Percentiles rank a stretch among this genome's conserved stretches.
Conservation (phyloP, 202 grass and related monocot species). For the Hordeum pubiflorum region DNA sequence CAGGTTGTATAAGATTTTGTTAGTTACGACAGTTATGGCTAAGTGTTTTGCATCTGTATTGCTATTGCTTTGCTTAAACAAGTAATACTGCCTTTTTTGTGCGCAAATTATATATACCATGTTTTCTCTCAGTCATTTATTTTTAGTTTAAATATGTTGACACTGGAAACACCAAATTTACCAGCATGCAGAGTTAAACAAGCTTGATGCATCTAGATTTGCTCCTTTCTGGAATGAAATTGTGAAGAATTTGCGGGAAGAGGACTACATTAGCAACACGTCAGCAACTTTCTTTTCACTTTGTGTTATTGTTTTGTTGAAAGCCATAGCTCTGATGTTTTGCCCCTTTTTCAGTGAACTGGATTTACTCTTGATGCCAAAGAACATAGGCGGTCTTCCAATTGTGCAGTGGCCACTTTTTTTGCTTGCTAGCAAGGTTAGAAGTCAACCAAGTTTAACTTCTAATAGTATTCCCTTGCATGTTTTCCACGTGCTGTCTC, state of each 20-base stretch:
- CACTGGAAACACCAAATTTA: constrained; percentile 20
- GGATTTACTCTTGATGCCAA: constrained; percentile 81
- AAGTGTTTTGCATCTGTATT: background rate
- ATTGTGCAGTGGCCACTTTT: constrained; percentile 97
- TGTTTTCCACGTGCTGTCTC: background rate
- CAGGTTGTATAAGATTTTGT: background rate
- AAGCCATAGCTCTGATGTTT: background rate
- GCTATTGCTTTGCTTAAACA: background rate
- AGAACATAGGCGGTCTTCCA: constrained; percentile 52
- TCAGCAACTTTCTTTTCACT: constrained; percentile 28
- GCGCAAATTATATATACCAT: background rate
- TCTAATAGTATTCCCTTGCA: constrained; percentile 1
- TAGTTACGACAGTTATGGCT: background rate
- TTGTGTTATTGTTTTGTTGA: background rate
- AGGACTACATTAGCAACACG: constrained; percentile 77
- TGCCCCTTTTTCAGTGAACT: constrained; percentile 53
- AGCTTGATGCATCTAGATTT: constrained; percentile 90
- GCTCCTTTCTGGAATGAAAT: constrained; percentile 97
- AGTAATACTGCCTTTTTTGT: background rate
- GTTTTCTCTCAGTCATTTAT: constrained; percentile 16
- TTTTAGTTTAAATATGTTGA: constrained; percentile 26
- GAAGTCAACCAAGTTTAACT: background rate
- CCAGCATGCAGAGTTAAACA: constrained; percentile 57
- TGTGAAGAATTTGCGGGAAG: constrained; percentile 74
- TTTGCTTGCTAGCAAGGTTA: constrained; percentile 94